Evolutionary conservation across 805 yeast genomes (phyloP).

Genomic region (Candida maesae): DNA sequence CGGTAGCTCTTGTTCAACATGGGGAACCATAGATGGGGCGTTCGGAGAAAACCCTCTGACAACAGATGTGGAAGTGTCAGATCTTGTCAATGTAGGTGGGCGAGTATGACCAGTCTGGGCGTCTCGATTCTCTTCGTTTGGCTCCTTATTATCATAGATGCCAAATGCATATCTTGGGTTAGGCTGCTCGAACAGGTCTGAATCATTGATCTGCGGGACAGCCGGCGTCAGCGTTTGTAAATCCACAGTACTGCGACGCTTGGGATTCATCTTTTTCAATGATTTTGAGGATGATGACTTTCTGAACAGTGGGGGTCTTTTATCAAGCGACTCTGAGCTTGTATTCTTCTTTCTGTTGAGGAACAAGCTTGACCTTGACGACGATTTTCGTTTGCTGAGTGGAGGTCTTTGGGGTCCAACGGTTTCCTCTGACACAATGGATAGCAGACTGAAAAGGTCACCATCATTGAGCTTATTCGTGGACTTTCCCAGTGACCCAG

Average conservation of each 20-base stretch:
- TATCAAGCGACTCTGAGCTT: constrained; percentile 14
- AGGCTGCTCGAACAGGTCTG: constrained; percentile 28
- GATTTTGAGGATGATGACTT: constrained; percentile 27
- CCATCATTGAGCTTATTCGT: constrained; percentile 25
- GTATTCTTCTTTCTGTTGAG: constrained; percentile 13
- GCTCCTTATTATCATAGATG: constrained; percentile 11
- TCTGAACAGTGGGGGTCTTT: constrained; percentile 21
- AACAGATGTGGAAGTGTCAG: constrained; percentile 27
- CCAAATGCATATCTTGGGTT: constrained; percentile 30
- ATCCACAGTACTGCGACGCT: constrained; percentile 16
- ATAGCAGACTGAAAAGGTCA: constrained; percentile 25
- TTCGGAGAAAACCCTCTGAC: constrained; percentile 28
- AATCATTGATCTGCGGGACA: constrained; percentile 18
- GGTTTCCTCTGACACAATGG: constrained; percentile 27
- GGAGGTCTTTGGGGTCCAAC: constrained; percentile 19
- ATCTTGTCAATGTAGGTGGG: constrained; percentile 19
- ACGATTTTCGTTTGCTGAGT: constrained; percentile 20
- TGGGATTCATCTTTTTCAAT: constrained; percentile 21
- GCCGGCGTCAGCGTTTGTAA: constrained; percentile 11
- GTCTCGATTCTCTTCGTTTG: neutral
- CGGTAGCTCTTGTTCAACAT: no score
- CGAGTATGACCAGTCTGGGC: neutral
- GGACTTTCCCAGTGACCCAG: constrained; percentile 9
- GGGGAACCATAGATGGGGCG: constrained; percentile 2
- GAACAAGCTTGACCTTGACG: constrained; percentile 14